Evolutionary conservation across 1,284 basidiomycete genomes (phyloP).

Genomic region (Cryptococcus sp.): DNA sequence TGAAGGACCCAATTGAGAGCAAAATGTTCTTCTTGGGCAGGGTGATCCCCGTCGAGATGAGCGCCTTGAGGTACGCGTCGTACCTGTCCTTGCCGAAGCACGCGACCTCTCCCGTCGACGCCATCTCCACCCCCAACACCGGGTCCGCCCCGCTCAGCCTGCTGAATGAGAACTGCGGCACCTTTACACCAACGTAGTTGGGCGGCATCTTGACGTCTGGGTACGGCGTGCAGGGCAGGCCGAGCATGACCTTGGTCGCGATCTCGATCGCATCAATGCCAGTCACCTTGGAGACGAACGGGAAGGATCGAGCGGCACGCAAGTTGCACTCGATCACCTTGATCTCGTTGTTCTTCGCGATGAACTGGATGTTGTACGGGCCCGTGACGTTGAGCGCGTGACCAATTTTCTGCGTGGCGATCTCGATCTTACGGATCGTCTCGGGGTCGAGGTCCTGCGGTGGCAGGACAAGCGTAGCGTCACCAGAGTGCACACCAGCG

Average conservation of each 20-base stretch:
- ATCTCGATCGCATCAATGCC: constrained; percentile 96
- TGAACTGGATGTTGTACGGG: constrained; percentile 99
- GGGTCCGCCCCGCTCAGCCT: constrained; percentile 94
- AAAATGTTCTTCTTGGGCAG: constrained; percentile 66
- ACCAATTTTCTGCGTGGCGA: constrained; percentile 94
- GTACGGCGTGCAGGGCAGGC: constrained; percentile 81
- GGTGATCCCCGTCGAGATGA: constrained; percentile 92
- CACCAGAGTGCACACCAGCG: constrained; percentile 95
- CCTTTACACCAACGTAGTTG: constrained; percentile 97
- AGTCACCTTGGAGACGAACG: constrained; percentile 98
- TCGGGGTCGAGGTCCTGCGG: constrained; percentile 97
- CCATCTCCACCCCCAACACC: constrained; percentile 99
- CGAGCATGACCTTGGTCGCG: constrained; percentile 98
- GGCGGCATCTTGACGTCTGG: constrained; percentile 79
- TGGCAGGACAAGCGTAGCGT: constrained; percentile 95
- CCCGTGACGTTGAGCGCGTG: constrained; percentile 98
- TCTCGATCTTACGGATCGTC: constrained; percentile 92
- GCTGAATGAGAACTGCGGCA: constrained; percentile 97
- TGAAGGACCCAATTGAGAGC: constrained; percentile 70
- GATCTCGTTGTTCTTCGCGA: constrained; percentile 99
- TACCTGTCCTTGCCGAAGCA: constrained; percentile 98
- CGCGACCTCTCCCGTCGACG: constrained; percentile 98
- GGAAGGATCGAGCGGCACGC: constrained; percentile 95
- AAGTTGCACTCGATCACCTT: constrained; percentile 99
- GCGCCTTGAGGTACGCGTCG: constrained; percentile 95